Evolutionary conservation across 2,329 filamentous ascomycete genomes (phyloP).

Genomic region (Colletotrichum sp.): DNA sequence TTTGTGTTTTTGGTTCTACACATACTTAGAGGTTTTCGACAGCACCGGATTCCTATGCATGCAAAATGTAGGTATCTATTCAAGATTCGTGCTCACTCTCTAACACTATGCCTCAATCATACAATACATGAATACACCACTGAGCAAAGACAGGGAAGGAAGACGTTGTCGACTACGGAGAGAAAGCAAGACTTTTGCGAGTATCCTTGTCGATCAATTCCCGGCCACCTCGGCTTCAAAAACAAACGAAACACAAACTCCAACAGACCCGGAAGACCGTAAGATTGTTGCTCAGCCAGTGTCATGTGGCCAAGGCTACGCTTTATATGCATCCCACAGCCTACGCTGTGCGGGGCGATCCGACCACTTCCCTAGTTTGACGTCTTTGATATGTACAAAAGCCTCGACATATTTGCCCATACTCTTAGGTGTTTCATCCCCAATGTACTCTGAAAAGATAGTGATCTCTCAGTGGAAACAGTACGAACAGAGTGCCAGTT

Average conservation of each 20-base stretch:
- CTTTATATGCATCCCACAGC: background rate
- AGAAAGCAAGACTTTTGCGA: background rate
- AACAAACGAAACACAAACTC: background rate
- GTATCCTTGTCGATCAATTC: background rate
- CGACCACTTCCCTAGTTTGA: rapidly evolving
- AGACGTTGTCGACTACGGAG: background rate
- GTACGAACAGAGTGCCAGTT: rapidly evolving
- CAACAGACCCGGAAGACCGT: background rate
- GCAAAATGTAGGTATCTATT: background rate
- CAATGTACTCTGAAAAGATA: rapidly evolving
- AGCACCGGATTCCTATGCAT: background rate
- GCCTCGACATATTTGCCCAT: rapidly evolving
- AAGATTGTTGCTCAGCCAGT: background rate
- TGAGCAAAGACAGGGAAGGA: background rate
- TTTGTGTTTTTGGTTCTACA: too few species aligned
- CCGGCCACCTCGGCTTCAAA: background rate
- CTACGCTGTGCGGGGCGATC: rapidly evolving
- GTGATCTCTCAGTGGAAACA: background rate
- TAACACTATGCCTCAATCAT: rapidly evolving
- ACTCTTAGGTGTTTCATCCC: background rate
- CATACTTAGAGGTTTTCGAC: background rate
- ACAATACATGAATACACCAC: background rate
- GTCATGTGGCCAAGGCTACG: background rate
- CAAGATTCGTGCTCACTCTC: rapidly evolving
- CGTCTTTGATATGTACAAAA: background rate